These are phyloP conservation scores for Paradendryphiella salina DNA, from an alignment of 2,329 filamentous ascomycete species.

Conservation along the genomic window DNA sequence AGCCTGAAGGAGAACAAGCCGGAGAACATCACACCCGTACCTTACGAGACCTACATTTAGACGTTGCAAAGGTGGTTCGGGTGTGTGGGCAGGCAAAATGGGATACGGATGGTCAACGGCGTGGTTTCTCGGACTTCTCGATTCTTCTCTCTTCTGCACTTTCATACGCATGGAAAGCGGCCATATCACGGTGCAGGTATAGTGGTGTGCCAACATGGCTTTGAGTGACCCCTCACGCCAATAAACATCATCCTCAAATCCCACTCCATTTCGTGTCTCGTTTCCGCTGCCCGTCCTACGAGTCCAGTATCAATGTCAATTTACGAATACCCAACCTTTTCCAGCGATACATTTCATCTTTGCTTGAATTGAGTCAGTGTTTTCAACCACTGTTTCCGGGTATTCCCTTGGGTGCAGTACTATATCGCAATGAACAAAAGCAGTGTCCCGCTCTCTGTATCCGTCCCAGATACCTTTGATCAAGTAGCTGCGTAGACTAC, in stretches of 20 bases:
- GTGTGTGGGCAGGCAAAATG: constrained; percentile 40
- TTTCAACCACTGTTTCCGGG: too few species aligned
- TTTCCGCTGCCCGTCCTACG: neutral
- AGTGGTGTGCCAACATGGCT: constrained; percentile 43
- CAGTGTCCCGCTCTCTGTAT: too few species aligned
- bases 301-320: neutral
- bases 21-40: constrained; percentile 86
- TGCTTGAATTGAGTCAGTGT: too few species aligned
- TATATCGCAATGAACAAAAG: too few species aligned
- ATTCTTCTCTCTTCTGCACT: constrained; percentile 46
- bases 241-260: constrained; percentile 40
- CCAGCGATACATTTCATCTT: too few species aligned
- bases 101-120: constrained; percentile 47
- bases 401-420: too few species aligned
- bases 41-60: constrained; percentile 99
- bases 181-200: constrained; percentile 43
- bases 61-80: constrained; percentile 37
- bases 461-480: too few species aligned
- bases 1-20: constrained; percentile 80
- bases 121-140: constrained; percentile 47
- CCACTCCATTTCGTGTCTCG: constrained; percentile 12
- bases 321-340: neutral
- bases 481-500: too few species aligned
- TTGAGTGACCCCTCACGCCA: constrained; percentile 43
- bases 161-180: constrained; percentile 47